Evolutionary conservation across 2,329 filamentous ascomycete species (phyloP).

Genomic region (Xylaria sp.): DNA sequence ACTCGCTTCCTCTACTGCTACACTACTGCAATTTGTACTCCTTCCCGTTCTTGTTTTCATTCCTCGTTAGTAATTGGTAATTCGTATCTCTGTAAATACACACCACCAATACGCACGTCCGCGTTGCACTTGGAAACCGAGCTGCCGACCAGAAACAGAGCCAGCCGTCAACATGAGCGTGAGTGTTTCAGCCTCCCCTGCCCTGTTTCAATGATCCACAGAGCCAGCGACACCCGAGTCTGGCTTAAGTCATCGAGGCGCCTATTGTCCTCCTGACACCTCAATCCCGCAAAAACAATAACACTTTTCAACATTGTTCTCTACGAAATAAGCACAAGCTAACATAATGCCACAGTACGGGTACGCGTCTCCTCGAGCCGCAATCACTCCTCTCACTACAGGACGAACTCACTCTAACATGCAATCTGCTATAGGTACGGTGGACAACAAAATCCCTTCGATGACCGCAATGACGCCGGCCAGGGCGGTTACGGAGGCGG

Average conservation of each 20-base stretch:
- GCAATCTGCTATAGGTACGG: conserved; percentile 59
- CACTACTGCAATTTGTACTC: background rate
- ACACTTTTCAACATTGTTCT: conserved; percentile 21
- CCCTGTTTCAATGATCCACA: conserved; percentile 44
- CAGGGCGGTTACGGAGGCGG: conserved; percentile 52
- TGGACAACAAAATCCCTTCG: conserved; percentile 66
- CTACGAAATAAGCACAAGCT: conserved; percentile 42
- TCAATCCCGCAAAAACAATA: conserved; percentile 33
- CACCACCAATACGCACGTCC: background rate
- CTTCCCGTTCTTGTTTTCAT: background rate
- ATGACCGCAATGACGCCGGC: conserved; percentile 59
- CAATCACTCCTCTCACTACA: conserved; percentile 14
- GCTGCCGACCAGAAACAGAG: conserved; percentile 17
- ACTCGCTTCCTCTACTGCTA: conserved; percentile 12
- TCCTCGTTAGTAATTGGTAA: conserved; percentile 12
- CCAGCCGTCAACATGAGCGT: conserved; percentile 58
- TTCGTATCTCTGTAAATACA: conserved; percentile 10
- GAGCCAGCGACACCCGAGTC: conserved; percentile 7
- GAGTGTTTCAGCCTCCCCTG: conserved; percentile 52
- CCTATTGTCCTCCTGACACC: conserved; percentile 11
- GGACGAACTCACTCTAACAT: conserved; percentile 47
- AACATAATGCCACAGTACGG: conserved; percentile 63
- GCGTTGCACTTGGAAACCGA: conserved; percentile 1
- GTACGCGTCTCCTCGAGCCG: conserved; percentile 53
- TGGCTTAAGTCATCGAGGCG: conserved; percentile 19